phyloP scores from a whole-genome alignment of 192 early-diverging fungal genomes.

The Lobosporangium transversale region DNA sequence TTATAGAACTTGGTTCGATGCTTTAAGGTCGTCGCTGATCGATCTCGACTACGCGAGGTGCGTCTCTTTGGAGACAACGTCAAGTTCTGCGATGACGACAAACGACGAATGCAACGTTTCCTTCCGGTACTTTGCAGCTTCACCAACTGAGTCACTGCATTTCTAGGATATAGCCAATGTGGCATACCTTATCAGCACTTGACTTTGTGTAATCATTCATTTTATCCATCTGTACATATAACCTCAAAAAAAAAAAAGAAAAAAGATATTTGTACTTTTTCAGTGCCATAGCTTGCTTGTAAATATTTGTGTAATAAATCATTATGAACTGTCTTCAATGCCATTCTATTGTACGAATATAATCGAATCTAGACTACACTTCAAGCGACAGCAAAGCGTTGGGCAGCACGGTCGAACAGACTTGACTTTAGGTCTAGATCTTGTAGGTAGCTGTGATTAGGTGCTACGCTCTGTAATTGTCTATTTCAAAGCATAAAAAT shows the following conservation, averaged over 20 bases:
- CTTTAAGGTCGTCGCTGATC: conserved; percentile 39
- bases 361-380: conserved; percentile 34
- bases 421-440: conserved; percentile 82
- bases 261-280: background rate
- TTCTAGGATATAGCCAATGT: too few relatives aligned
- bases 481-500: too few relatives aligned
- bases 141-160: conserved; percentile 21
- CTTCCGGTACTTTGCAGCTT: conserved; percentile 45
- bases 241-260: background rate
- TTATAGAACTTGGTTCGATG: conserved; percentile 45
- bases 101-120: conserved; percentile 51
- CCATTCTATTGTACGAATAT: background rate
- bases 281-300: background rate
- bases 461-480: conserved; percentile 79
- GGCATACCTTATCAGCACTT: too few relatives aligned
- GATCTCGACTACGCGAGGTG: conserved; percentile 47
- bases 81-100: conserved; percentile 54
- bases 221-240: conserved; percentile 10
- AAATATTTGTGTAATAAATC: background rate
- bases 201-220: too few relatives aligned
- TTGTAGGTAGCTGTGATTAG: conserved; percentile 80
- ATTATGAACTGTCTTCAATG: background rate
- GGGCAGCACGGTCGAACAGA: conserved; percentile 82
- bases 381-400: conserved; percentile 60
- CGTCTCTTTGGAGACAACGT: conserved; percentile 50